Conservation (phyloP, 306 rosid species). For the Betula pendula region DNA sequence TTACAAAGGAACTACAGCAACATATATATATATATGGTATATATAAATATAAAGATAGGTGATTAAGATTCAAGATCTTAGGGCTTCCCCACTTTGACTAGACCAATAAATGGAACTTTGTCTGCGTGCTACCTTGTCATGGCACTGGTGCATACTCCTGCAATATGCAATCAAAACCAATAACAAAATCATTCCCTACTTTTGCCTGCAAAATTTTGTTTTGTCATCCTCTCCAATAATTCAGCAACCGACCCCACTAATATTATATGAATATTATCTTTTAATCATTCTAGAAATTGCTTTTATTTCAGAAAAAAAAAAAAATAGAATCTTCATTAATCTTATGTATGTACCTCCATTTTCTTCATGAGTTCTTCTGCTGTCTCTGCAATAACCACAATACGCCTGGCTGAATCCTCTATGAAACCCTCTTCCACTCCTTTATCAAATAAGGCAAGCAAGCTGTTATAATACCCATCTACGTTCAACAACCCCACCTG, state of each 20-base stretch:
- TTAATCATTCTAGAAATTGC: neutral
- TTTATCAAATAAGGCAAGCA: slow-evolving; percentile 62
- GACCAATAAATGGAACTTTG: slow-evolving; percentile 48
- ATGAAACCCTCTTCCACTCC: slow-evolving; percentile 77
- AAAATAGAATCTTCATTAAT: neutral
- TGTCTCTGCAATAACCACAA: slow-evolving; percentile 59
- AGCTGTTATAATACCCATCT: slow-evolving; percentile 62
- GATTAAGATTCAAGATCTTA: slow-evolving; percentile 40
- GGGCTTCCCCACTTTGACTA: slow-evolving; percentile 41
- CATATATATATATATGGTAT: neutral
- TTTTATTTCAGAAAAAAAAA: neutral
- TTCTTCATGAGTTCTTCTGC: slow-evolving; percentile 50
- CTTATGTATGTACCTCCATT: slow-evolving; percentile 51
- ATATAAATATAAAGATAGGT: slow-evolving; percentile 17
- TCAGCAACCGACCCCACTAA: slow-evolving; percentile 12
- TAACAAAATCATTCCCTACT: slow-evolving; percentile 14
- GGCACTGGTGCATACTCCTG: slow-evolving; percentile 56
- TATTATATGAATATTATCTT: neutral
- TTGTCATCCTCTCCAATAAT: slow-evolving; percentile 29
- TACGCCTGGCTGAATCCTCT: slow-evolving; percentile 54
- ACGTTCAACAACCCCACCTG: slow-evolving; percentile 75
- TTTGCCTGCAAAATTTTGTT: slow-evolving; percentile 20
- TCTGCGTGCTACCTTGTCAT: slow-evolving; percentile 58
- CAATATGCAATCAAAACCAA: slow-evolving; percentile 12
- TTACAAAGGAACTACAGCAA: slow-evolving; percentile 19